Conservation (phyloP, 352 stramenopile species). For the Globisporangium cystogenes region DNA sequence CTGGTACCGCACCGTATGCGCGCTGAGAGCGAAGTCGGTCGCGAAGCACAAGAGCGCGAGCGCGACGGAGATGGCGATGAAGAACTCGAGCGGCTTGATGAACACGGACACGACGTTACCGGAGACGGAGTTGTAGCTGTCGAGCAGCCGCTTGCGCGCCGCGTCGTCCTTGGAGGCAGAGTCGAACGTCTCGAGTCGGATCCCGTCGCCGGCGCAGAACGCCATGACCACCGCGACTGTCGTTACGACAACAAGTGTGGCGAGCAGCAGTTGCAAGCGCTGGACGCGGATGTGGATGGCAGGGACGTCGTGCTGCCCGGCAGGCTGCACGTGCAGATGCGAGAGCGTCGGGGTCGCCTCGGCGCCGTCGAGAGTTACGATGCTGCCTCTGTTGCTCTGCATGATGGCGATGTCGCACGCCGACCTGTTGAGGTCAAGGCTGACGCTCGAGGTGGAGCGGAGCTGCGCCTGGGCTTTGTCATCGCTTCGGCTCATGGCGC, state of each 20-base stretch:
- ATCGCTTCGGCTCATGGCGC: too few relatives aligned
- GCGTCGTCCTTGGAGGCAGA: neutral
- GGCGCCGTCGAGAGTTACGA: too few relatives aligned
- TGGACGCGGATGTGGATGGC: too few relatives aligned
- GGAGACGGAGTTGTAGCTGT: conserved; percentile 7
- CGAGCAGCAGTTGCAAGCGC: too few relatives aligned
- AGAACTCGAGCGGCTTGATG: conserved; percentile 3
- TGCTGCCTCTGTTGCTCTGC: too few relatives aligned
- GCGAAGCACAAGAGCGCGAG: conserved; percentile 3
- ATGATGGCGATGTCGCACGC: too few relatives aligned
- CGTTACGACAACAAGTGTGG: too few relatives aligned
- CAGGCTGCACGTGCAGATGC: too few relatives aligned
- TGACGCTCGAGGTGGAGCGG: neutral
- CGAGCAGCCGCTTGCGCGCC: neutral
- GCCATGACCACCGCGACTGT: too few relatives aligned
- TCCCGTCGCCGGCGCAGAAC: neutral
- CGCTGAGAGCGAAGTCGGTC: conserved; percentile 1
- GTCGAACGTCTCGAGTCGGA: conserved; percentile 1
- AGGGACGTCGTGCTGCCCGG: too few relatives aligned
- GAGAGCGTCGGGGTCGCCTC: too few relatives aligned
- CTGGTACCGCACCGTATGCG: neutral
- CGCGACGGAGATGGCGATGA: neutral
- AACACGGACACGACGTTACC: conserved; percentile 1
- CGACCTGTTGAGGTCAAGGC: neutral
- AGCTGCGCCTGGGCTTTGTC: too few relatives aligned